A percentile compares a stretch with the other conserved stretches of the same genome.
phyloP scores from a whole-genome alignment of 441 rosid species.

The Erysimum cheiri region DNA sequence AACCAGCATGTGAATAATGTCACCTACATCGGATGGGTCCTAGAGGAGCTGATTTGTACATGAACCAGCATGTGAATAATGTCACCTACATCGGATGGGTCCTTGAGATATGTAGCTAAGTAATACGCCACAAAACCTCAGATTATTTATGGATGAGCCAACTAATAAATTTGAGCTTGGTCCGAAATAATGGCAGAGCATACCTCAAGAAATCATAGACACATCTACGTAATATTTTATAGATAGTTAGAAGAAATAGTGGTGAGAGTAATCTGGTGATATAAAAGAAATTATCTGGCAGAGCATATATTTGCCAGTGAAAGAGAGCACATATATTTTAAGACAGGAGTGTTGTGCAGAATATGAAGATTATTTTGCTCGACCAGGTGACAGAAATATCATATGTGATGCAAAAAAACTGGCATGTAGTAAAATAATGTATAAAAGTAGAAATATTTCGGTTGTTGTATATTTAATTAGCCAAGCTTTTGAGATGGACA shows the following conservation, averaged over 20 bases:
- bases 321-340: no score
- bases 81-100: conserved; percentile 88
- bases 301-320: no score
- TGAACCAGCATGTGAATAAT: conserved; percentile 91
- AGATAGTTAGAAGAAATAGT: no score
- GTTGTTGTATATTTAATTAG: no score
- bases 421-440: no score
- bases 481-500: accelerated
- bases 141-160: neutral
- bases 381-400: no score
- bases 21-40: conserved; percentile 91
- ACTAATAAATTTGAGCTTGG: conserved; percentile 15
- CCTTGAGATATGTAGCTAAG: conserved; percentile 65
- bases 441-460: no score
- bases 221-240: conserved; percentile 25
- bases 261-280: no score
- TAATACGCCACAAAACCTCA: neutral
- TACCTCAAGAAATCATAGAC: conserved; percentile 79
- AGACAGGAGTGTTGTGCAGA: accelerated
- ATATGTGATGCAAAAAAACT: no score
- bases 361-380: no score
- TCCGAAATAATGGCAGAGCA: conserved; percentile 57
- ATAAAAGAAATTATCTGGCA: no score
- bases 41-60: conserved; percentile 86
- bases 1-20: no score